These are phyloP conservation scores for Dactylonectria macrodidyma DNA, from an alignment of 2,329 filamentous ascomycete species.

Conservation along the genomic window DNA sequence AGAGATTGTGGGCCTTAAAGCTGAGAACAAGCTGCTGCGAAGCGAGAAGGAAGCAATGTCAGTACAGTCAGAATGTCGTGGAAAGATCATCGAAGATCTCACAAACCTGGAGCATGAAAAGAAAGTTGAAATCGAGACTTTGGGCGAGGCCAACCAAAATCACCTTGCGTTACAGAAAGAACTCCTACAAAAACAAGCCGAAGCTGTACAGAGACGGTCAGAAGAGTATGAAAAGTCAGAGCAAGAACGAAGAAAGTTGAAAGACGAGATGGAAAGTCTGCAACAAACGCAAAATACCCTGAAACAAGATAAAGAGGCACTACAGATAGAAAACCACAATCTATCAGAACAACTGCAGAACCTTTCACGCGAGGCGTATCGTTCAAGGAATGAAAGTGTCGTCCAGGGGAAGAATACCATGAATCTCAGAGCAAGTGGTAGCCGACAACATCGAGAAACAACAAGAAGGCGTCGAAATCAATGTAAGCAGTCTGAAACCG, in stretches of 20 bases:
- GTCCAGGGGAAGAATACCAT: no score
- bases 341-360: slow-evolving; percentile 1
- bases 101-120: neutral
- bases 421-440: no score
- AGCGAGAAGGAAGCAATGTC: neutral
- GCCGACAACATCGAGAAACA: neutral
- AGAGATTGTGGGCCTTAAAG: neutral
- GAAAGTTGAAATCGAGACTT: neutral
- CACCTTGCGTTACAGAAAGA: neutral
- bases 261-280: neutral
- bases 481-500: neutral
- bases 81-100: neutral
- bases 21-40: neutral
- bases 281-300: neutral
- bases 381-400: no score
- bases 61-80: neutral
- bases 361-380: no score
- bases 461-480: neutral
- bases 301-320: neutral
- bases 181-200: neutral
- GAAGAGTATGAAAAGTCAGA: slow-evolving; percentile 1
- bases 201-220: neutral
- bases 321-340: neutral
- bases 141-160: neutral
- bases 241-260: neutral